These are phyloP conservation scores for Microsporum ferrugineum DNA, from an alignment of 2,329 filamentous ascomycete genomes.

Conservation along the genomic window DNA sequence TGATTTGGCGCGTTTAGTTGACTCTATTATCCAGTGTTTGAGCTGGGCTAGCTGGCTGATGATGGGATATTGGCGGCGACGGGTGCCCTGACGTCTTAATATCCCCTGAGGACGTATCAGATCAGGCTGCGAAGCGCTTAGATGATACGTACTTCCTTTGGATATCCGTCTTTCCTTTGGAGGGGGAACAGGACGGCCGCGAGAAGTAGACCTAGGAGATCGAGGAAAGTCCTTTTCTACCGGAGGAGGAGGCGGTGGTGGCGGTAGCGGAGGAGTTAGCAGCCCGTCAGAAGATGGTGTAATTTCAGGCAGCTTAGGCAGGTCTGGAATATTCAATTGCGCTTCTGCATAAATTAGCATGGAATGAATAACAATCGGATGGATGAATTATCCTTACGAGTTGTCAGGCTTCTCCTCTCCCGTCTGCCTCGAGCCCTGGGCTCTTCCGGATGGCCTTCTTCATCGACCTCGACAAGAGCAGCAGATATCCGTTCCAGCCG, in stretches of 20 bases:
- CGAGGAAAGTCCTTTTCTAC: conserved; percentile 66
- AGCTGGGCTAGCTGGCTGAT: conserved; percentile 56
- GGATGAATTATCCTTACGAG: conserved; percentile 31
- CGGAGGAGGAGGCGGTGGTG: conserved; percentile 52
- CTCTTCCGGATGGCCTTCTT: conserved; percentile 51
- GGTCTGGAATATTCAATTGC: conserved; percentile 57
- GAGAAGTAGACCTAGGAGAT: conserved; percentile 59
- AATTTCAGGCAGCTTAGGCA: conserved; percentile 63
- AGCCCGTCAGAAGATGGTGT: conserved; percentile 27
- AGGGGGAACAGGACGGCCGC: conserved; percentile 66
- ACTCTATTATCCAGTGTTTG: conserved; percentile 63
- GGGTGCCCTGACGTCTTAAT: conserved; percentile 43
- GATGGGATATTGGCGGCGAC: conserved; percentile 51
- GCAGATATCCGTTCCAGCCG: conserved; percentile 71
- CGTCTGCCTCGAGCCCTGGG: conserved; percentile 63
- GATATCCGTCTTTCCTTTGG: conserved; percentile 76
- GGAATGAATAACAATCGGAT: conserved; percentile 62
- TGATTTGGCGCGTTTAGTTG: conserved; percentile 51
- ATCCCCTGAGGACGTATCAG: conserved; percentile 47
- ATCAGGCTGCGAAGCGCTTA: conserved; percentile 61
- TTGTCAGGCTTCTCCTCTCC: conserved; percentile 59
- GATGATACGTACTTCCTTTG: conserved; percentile 73
- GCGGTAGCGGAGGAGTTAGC: conserved; percentile 31
- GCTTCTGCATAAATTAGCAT: conserved; percentile 15
- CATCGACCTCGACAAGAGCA: conserved; percentile 64